Conservation (phyloP, 306 rosid species). For the Fragaria ananassa region DNA sequence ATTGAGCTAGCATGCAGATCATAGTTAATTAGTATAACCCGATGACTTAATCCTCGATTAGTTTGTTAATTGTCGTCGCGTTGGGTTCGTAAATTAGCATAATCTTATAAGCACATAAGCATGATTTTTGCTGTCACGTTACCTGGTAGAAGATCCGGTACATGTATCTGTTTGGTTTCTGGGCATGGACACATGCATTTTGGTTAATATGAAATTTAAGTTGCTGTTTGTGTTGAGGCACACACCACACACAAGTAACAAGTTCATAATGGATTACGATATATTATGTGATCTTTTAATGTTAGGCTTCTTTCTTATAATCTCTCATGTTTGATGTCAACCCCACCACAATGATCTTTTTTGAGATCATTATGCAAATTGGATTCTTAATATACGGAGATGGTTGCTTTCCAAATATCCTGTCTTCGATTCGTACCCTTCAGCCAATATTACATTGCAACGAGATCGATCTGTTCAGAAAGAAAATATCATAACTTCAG, state of each 20-base stretch:
- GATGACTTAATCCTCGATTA: background rate
- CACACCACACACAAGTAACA: background rate
- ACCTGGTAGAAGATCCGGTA: background rate
- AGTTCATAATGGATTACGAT: background rate
- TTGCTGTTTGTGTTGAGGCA: background rate
- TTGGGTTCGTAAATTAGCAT: background rate
- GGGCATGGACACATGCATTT: background rate
- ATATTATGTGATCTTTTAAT: background rate
- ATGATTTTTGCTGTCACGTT: background rate
- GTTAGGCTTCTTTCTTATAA: background rate
- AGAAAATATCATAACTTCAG: background rate
- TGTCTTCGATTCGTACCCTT: background rate
- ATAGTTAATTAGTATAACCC: background rate
- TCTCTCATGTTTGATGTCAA: background rate
- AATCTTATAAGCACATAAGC: background rate
- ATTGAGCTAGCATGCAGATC: background rate
- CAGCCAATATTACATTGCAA: background rate
- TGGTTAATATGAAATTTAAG: background rate
- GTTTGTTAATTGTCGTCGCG: background rate
- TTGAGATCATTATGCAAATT: background rate
- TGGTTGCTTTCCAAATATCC: conserved; percentile 1
- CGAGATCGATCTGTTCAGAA: background rate
- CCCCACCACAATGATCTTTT: background rate
- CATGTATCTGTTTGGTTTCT: background rate
- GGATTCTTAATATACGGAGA: background rate